Base-by-base conservation (phyloP, 805 yeast species). In the Yamadazyma endophytica region DNA sequence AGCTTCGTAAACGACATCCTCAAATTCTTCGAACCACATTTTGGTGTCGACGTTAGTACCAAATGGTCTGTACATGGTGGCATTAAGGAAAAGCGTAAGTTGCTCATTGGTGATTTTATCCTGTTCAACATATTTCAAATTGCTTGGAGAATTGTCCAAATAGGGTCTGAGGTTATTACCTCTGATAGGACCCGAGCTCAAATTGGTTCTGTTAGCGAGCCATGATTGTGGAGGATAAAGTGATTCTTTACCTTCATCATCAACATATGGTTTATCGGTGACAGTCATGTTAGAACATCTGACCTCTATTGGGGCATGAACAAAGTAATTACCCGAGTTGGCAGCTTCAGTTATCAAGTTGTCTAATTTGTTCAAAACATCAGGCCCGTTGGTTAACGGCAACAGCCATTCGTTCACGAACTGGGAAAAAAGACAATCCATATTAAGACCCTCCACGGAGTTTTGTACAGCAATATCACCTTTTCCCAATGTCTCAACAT, bases 321-420 rank as follows among this genome's bases (percentile, higher is more conserved):
- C 96, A 49, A 70, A 90, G 57, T 71, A 90, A 21, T 79, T 79
- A 37, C 77, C 76, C 9, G 58, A 55, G 9, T 53, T 47, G 19
- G 79, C 76, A 19, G 92, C 95, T 14, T 61, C 64, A 18, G 68
- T 54, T 31, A 84, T 81, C 2, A 77, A 75, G 19, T 70, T 70
- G 36, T 77, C 73, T 37, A 90, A 65, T n/a, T 79, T 67, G 25
- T 58, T 52, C 41, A 89, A 68, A 13, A 82, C 79, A 31, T 77
- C 82, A 6, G 80, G 80, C 4, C 97, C 97, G 41, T 77, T 73
- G 15, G 61, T 70, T 50, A 90, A 62, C 13, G 97, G 97, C 29
- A 94, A 76, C n/a, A 92, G 88, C 97, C 97, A 90, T 61, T 90
- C 98, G 52, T 89, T 79, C 30, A 90, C 97, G 59, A 79, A 89